Evolutionary conservation across 225 moss, liverwort and hornwort genomes (phyloP).

Genomic region (Pseudisothecium myosuroides): DNA sequence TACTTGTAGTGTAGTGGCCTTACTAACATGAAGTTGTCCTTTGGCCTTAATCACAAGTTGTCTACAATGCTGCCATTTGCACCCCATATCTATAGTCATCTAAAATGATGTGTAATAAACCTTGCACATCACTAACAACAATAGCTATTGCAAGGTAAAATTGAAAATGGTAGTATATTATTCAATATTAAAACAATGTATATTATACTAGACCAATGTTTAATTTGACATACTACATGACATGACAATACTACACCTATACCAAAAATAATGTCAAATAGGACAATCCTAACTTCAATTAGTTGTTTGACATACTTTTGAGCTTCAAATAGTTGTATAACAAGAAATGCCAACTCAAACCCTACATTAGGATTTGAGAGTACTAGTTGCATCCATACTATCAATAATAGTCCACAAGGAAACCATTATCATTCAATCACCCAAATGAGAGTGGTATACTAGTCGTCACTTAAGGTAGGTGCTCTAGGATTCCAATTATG

Average conservation of each 20-base stretch:
- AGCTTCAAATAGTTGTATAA: background rate
- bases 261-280: background rate
- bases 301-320: rapidly evolving
- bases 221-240: background rate
- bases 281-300: background rate
- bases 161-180: background rate
- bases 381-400: too few species aligned
- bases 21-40: rapidly evolving
- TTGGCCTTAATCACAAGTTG: background rate
- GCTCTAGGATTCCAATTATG: background rate
- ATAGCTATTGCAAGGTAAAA: background rate
- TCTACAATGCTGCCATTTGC: rapidly evolving
- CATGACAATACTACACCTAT: rapidly evolving
- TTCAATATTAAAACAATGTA: too few species aligned
- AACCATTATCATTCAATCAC: background rate
- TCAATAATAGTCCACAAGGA: background rate
- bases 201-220: background rate
- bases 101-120: background rate
- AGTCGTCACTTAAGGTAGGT: background rate
- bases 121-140: background rate
- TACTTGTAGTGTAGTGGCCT: too few species aligned
- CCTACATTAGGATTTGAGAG: rapidly evolving
- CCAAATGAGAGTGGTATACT: background rate
- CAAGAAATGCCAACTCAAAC: too few species aligned
- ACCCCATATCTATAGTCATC: rapidly evolving